phyloP scores from a whole-genome alignment of 768 basidiomycete genomes.

The Leccinum aurantiacum region DNA sequence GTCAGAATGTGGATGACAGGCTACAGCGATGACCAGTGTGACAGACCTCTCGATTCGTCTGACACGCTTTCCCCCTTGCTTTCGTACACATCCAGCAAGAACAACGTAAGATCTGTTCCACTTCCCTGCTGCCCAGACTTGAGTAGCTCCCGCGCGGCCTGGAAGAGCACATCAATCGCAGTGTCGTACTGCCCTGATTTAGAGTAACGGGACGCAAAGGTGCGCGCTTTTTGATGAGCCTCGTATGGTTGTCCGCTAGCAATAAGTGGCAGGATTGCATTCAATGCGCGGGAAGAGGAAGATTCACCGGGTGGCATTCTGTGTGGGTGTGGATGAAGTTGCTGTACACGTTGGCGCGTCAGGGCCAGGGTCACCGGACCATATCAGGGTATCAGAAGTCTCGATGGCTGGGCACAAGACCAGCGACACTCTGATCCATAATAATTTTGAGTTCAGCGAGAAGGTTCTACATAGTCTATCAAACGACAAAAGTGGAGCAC shows the following conservation, averaged over 20 bases:
- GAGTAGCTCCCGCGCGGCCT: slow-evolving; percentile 81
- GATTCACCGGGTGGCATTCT: slow-evolving; percentile 27
- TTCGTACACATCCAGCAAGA: slow-evolving; percentile 84
- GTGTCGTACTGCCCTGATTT: slow-evolving; percentile 80
- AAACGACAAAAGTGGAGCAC: slow-evolving; percentile 4
- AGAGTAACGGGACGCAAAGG: slow-evolving; percentile 85
- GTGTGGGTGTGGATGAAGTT: slow-evolving; percentile 12
- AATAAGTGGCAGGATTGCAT: slow-evolving; percentile 75
- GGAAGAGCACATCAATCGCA: slow-evolving; percentile 92
- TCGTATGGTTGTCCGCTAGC: slow-evolving; percentile 75
- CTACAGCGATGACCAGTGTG: neutral
- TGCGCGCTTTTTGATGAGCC: slow-evolving; percentile 95
- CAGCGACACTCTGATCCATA: slow-evolving; percentile 9
- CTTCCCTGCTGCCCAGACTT: slow-evolving; percentile 88
- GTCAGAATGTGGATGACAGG: neutral
- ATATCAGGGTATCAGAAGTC: slow-evolving; percentile 27
- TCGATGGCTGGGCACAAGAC: neutral
- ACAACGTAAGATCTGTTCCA: slow-evolving; percentile 80
- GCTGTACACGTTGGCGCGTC: neutral
- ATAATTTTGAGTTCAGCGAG: neutral
- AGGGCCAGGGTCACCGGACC: neutral
- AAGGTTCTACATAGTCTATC: neutral
- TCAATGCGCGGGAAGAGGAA: slow-evolving; percentile 65
- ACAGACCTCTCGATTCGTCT: slow-evolving; percentile 81
- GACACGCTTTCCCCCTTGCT: slow-evolving; percentile 65